phyloP scores from a whole-genome alignment of 192 early-diverging fungal species.

The Oehlia diaphana region DNA sequence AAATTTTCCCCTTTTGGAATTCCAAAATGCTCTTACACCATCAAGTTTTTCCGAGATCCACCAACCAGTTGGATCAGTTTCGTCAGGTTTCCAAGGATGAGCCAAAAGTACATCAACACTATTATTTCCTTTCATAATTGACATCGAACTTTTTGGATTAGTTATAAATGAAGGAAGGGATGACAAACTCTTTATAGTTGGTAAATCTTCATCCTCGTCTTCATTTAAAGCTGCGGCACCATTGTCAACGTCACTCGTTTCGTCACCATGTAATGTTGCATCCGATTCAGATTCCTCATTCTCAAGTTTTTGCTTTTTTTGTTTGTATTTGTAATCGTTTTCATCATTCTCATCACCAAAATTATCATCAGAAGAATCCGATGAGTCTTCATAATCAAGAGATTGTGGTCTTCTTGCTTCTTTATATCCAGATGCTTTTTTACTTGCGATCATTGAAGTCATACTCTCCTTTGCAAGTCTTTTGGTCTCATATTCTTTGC shows the following conservation, averaged over 20 bases:
- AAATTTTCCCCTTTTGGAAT: background rate
- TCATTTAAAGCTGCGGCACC: background rate
- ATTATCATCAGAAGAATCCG: background rate
- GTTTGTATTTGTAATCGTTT: background rate
- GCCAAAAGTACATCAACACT: conserved; percentile 44
- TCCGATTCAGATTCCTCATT: background rate
- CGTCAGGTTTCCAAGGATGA: conserved; percentile 41
- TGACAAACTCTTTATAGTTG: background rate
- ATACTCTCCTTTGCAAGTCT: background rate
- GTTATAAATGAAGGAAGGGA: background rate
- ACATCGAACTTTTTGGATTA: background rate
- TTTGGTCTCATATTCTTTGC: background rate
- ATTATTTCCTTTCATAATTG: conserved; percentile 32
- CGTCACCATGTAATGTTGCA: background rate
- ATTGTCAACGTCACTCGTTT: background rate
- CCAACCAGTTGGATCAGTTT: conserved; percentile 64
- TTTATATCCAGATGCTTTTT: background rate
- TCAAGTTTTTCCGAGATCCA: conserved; percentile 72
- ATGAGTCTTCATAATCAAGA: background rate
- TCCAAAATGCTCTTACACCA: conserved; percentile 18
- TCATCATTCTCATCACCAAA: background rate
- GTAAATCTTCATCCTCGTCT: background rate
- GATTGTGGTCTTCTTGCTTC: background rate
- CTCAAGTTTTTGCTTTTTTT: background rate
- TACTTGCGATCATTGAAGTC: background rate